Conservation (phyloP, 345 rosid species). For the Gossypium turneri region DNA sequence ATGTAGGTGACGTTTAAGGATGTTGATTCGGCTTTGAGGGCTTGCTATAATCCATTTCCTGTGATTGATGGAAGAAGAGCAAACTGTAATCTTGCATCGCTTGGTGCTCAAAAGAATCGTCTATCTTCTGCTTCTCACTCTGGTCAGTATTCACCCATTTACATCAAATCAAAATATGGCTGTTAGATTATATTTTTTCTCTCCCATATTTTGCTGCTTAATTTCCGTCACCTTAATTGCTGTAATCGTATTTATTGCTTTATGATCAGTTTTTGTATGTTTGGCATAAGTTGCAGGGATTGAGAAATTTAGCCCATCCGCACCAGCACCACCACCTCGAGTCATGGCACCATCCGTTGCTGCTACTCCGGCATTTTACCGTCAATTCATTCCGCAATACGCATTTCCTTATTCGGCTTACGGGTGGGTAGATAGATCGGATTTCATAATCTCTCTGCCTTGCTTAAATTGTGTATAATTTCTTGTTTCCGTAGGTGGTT, state of each 20-base stretch:
- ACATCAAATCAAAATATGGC: no score
- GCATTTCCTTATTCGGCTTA: conserved; percentile 13
- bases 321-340: background rate
- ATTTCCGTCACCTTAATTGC: no score
- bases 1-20: conserved; percentile 55
- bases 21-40: conserved; percentile 53
- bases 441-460: background rate
- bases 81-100: conserved; percentile 60
- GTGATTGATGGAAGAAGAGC: conserved; percentile 65
- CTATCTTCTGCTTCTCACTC: conserved; percentile 20
- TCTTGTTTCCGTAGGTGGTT: background rate
- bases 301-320: conserved; percentile 8
- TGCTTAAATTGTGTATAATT: background rate
- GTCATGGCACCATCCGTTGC: conserved; percentile 1
- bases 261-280: no score
- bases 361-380: background rate
- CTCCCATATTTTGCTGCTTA: no score
- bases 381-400: conserved; percentile 10
- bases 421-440: conserved; percentile 8
- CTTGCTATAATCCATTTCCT: conserved; percentile 53
- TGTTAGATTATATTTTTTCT: no score
- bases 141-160: background rate
- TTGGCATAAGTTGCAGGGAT: background rate
- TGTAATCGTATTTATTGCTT: no score
- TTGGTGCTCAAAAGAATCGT: conserved; percentile 48